Base-by-base conservation (phyloP, 2,329 filamentous ascomycete species). In the Cryphonectria parasitica region DNA sequence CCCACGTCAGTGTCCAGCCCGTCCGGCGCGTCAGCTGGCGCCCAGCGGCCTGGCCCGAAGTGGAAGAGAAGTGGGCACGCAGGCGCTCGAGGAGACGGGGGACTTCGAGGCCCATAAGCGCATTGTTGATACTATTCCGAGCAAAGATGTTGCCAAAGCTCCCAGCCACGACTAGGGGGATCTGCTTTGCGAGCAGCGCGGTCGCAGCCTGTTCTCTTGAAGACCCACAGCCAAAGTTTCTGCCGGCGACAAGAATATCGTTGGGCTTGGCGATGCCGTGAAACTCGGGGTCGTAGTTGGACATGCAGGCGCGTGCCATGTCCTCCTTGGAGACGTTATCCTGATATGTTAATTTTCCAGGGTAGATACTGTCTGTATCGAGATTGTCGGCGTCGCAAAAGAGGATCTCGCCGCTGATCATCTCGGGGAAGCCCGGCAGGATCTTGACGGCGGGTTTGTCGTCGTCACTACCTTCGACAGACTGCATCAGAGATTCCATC, bases 241-340 rank as follows among this genome's bases (percentile, higher is more conserved):
- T 96, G 45, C 94, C 94, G 0, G 90, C 83, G 0, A 98, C 94
- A 0, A 98, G 87, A 68, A 98, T 93, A 76, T 98, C 95, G 64
- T 89, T 89, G 0, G 88, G 78, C 74, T 87, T 87, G 62, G 92
- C 90, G 45, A 90, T 84, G 0, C 82, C 79, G 11, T 85, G 80
- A 78, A 98, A 98, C 0, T 84, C 79, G 0, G 87, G 82, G 78
- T 98, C 95, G 82, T 97, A 98, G 85, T 98, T 98, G 78, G 92
- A 88, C 94, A 98, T 98, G 81, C 92, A 95, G 0, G 95, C 94
- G 74, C 92, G 84, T 0, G 94, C 93, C 95, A 98, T 98, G 69
- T 89, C 89, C 72, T 66, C 72, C 25, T 52, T 49, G 0, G 92
- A 83, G 0, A 98, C 86, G 76, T 92, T 87, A 77, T 98, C 95